Percentiles rank a stretch among this genome's conserved stretches.
phyloP scores from a whole-genome alignment of 129 eudicot species.

The Daucus carota region DNA sequence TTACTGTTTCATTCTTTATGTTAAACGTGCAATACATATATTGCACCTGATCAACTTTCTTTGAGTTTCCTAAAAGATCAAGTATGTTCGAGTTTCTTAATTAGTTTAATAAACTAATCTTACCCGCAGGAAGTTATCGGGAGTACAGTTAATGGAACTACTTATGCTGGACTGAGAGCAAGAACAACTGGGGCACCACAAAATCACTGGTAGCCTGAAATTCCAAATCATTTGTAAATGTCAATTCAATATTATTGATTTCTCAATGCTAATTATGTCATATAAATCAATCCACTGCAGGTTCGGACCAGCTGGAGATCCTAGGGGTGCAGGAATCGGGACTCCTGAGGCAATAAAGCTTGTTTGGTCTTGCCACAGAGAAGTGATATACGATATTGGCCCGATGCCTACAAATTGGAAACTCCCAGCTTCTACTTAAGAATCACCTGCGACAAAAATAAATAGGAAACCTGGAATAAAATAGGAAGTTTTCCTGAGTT shows the following conservation, averaged over 20 bases:
- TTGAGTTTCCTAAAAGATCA: too few species aligned
- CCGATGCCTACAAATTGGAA: constrained; percentile 71
- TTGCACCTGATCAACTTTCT: background rate
- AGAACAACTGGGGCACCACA: constrained; percentile 99
- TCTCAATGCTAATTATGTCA: background rate
- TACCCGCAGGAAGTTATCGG: constrained; percentile 73
- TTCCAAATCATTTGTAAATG: background rate
- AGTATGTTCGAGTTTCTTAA: background rate
- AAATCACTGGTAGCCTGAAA: constrained; percentile 67
- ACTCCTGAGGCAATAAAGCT: constrained; percentile 97
- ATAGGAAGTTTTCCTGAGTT: background rate
- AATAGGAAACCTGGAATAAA: background rate
- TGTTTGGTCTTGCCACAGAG: constrained; percentile 99
- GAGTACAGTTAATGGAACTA: constrained; percentile 94
- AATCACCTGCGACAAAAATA: background rate
- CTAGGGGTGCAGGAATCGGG: constrained; percentile 97
- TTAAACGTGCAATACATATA: background rate
- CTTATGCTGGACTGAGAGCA: constrained; percentile 93
- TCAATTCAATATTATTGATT: background rate
- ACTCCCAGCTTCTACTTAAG: constrained; percentile 66
- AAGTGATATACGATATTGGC: constrained; percentile 80
- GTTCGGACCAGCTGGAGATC: constrained; percentile 99
- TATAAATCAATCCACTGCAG: constrained; percentile 17
- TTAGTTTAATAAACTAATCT: background rate
- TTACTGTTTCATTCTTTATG: background rate